phyloP scores from a whole-genome alignment of 805 yeast genomes.

The Ogataea philodendri region DNA sequence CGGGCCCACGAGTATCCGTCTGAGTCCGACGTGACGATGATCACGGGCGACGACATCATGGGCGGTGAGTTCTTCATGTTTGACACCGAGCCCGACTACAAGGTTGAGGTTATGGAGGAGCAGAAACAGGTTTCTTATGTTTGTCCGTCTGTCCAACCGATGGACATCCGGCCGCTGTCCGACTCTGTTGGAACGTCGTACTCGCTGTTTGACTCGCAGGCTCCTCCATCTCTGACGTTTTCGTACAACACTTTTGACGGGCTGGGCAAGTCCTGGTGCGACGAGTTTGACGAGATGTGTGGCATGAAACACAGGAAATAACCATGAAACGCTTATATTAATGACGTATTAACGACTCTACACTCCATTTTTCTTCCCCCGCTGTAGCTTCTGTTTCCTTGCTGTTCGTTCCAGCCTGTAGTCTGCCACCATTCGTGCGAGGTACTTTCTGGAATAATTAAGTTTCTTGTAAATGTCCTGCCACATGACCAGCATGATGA shows the following conservation, averaged over 20 bases:
- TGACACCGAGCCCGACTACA: conserved; percentile 34
- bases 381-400: neutral
- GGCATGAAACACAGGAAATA: conserved; percentile 6
- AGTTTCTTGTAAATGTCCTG: conserved; percentile 15
- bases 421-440: conserved; percentile 10
- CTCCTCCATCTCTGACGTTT: conserved; percentile 19
- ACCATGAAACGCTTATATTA: conserved; percentile 3
- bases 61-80: conserved; percentile 37
- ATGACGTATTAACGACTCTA: conserved; percentile 1
- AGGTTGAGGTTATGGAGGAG: conserved; percentile 19
- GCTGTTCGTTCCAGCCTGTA: conserved; percentile 7
- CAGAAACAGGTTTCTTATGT: conserved; percentile 13
- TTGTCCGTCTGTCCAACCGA: conserved; percentile 7
- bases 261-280: conserved; percentile 20
- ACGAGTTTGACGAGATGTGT: conserved; percentile 17
- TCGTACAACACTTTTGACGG: conserved; percentile 20
- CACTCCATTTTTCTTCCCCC: conserved; percentile 1
- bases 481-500: conserved; percentile 39
- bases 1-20: conserved; percentile 8
- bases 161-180: conserved; percentile 12
- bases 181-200: conserved; percentile 16
- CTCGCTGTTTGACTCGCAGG: conserved; percentile 19
- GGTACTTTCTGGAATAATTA: conserved; percentile 7
- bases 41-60: conserved; percentile 14
- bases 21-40: conserved; percentile 4